phyloP scores from a whole-genome alignment of 768 basidiomycete genomes.

The Chalciporus chontae region DNA sequence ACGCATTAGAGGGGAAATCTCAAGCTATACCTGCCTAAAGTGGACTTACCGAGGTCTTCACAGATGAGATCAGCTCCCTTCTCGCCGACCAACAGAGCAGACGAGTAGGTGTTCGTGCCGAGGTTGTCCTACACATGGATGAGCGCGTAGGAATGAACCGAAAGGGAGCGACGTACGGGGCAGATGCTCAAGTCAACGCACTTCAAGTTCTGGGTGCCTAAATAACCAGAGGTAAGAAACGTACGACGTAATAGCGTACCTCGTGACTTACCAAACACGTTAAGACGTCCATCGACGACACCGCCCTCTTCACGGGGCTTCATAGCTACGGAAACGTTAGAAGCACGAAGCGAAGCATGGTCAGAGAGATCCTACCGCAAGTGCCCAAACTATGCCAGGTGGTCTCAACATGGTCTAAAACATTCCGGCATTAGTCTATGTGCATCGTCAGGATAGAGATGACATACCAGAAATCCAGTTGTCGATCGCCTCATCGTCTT shows the following conservation, averaged over 20 bases:
- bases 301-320: slow-evolving; percentile 64
- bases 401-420: slow-evolving; percentile 61
- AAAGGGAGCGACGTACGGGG: slow-evolving; percentile 43
- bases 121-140: slow-evolving; percentile 52
- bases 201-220: slow-evolving; percentile 62
- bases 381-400: slow-evolving; percentile 70
- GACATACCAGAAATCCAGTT: slow-evolving; percentile 51
- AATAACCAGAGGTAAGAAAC: slow-evolving; percentile 8
- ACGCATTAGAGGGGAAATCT: slow-evolving; percentile 6
- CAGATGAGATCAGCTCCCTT: slow-evolving; percentile 60
- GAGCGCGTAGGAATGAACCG: background rate
- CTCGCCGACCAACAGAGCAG: slow-evolving; percentile 66
- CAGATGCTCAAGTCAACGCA: slow-evolving; percentile 68
- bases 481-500: slow-evolving; percentile 71
- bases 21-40: background rate
- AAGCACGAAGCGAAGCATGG: background rate
- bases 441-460: background rate
- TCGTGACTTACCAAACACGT: slow-evolving; percentile 42
- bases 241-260: slow-evolving; percentile 11
- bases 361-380: slow-evolving; percentile 23
- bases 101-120: slow-evolving; percentile 71
- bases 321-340: slow-evolving; percentile 39
- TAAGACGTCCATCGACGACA: slow-evolving; percentile 61
- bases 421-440: background rate
- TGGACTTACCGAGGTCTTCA: slow-evolving; percentile 55